Conservation (phyloP, 352 stramenopile genomes). For the Elongisporangium undulatum region DNA sequence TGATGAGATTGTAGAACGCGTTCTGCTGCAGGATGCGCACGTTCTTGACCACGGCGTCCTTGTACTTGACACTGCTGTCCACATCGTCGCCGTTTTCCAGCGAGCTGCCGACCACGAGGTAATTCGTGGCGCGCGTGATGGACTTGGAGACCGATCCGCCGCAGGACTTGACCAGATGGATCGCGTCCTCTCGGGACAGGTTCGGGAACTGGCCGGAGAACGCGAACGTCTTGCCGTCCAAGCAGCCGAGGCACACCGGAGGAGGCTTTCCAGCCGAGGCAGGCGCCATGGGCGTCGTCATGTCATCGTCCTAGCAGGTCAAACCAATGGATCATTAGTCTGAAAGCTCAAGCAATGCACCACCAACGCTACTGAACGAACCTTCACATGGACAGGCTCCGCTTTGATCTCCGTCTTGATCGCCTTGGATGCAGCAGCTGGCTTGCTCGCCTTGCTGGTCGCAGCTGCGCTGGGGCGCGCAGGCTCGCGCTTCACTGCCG, state of each 20-base stretch:
- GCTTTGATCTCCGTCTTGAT: slow-evolving; percentile 9
- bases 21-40: slow-evolving; percentile 83
- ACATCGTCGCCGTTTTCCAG: slow-evolving; percentile 71
- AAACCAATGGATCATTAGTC: not conserved
- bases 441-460: not conserved
- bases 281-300: slow-evolving; percentile 11
- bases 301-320: slow-evolving; percentile 6
- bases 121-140: slow-evolving; percentile 71
- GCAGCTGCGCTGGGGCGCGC: not conserved
- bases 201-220: slow-evolving; percentile 68
- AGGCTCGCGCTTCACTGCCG: not conserved
- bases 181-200: slow-evolving; percentile 54
- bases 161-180: slow-evolving; percentile 79
- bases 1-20: slow-evolving; percentile 85
- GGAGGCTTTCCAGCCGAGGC: slow-evolving; percentile 42
- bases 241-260: slow-evolving; percentile 43
- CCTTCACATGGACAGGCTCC: slow-evolving; percentile 4
- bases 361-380: not conserved
- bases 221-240: slow-evolving; percentile 75
- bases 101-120: slow-evolving; percentile 61
- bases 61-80: slow-evolving; percentile 80
- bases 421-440: not conserved
- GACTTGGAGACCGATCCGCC: slow-evolving; percentile 57
- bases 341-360: not conserved
- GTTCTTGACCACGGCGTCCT: slow-evolving; percentile 82